These are phyloP conservation scores for Curvularia hawaiiensis DNA, from an alignment of 2,329 filamentous ascomycete species.

Conservation along the genomic window DNA sequence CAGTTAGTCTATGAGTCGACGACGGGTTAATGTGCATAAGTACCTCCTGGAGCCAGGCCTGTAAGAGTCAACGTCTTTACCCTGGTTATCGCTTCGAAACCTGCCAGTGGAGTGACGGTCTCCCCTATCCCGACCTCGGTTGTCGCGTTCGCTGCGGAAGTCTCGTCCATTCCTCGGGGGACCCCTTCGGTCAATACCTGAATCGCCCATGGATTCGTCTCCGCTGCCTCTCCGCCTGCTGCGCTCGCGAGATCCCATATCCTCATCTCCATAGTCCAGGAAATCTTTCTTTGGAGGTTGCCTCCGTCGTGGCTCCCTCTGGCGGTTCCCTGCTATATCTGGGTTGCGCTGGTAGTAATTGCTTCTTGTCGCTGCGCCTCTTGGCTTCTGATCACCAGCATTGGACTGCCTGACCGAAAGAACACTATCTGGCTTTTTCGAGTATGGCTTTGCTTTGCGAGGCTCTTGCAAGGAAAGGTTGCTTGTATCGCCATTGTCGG, in stretches of 20 bases:
- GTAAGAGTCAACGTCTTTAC: constrained; percentile 39
- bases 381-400: constrained; percentile 77
- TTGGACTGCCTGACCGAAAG: constrained; percentile 78
- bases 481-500: constrained; percentile 50
- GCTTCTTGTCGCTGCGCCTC: constrained; percentile 78
- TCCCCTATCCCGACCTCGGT: constrained; percentile 22
- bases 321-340: constrained; percentile 72
- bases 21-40: background rate
- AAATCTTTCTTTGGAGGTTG: constrained; percentile 31
- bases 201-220: constrained; percentile 80
- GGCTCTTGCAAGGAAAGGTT: constrained; percentile 61
- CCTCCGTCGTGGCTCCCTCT: constrained; percentile 61
- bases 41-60: constrained; percentile 38
- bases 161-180: constrained; percentile 31
- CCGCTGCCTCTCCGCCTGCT: constrained; percentile 54
- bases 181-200: constrained; percentile 31
- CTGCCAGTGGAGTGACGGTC: constrained; percentile 19
- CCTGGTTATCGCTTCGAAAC: constrained; percentile 13
- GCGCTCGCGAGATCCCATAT: constrained; percentile 25
- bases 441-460: constrained; percentile 70
- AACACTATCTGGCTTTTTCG: constrained; percentile 69
- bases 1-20: constrained; percentile 10
- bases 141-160: constrained; percentile 24
- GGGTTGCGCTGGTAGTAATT: constrained; percentile 93
- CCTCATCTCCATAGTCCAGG: constrained; percentile 40